Evolutionary conservation across 225 moss, liverwort and hornwort genomes (phyloP).

Genomic region (Asterella californica): DNA sequence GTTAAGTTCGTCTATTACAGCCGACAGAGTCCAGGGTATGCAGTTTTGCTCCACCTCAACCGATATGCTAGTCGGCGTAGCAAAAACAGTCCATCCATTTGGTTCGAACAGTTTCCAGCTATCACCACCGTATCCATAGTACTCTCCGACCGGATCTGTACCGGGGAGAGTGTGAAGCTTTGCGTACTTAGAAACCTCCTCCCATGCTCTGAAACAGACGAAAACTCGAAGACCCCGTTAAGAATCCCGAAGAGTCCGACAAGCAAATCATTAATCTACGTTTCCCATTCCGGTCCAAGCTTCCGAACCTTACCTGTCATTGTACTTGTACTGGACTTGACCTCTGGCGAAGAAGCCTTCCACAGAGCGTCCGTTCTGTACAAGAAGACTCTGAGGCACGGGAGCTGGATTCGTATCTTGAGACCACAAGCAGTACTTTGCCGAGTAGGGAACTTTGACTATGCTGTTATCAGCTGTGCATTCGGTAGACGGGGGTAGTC

Average conservation of each 20-base stretch:
- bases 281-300: background rate
- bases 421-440: constrained; percentile 30
- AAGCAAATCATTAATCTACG: background rate
- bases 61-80: background rate
- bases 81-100: constrained; percentile 27
- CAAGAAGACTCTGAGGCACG: constrained; percentile 13
- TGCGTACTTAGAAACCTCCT: constrained; percentile 7
- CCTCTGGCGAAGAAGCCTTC: constrained; percentile 32
- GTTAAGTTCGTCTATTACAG: constrained; percentile 15
- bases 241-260: background rate
- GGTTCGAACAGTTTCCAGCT: constrained; percentile 29
- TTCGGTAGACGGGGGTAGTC: constrained; percentile 18
- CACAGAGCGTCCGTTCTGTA: constrained; percentile 24
- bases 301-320: constrained; percentile 23
- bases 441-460: constrained; percentile 23
- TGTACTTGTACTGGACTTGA: constrained; percentile 16
- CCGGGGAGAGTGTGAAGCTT: constrained; percentile 30
- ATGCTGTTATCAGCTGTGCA: background rate
- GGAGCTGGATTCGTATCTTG: constrained; percentile 29
- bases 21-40: constrained; percentile 35
- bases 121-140: constrained; percentile 12
- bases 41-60: constrained; percentile 9
- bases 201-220: constrained; percentile 24
- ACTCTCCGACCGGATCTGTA: constrained; percentile 25
- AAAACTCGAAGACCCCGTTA: background rate